Evolutionary conservation across 1,139 yeast species (phyloP).

Genomic region (Blastobotrys aristatus): DNA sequence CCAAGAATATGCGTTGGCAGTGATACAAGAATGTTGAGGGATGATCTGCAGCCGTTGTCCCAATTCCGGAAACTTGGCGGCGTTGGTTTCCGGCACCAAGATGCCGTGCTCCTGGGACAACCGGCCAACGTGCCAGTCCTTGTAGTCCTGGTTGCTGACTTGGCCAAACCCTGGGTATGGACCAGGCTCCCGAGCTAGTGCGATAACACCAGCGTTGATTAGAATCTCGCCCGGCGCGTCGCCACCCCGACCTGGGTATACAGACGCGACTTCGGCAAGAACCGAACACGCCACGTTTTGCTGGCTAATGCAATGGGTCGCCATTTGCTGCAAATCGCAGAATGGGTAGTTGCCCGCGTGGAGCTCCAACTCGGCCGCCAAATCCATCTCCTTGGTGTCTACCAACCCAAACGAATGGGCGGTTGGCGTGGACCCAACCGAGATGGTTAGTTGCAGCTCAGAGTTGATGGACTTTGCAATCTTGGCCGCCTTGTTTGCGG

Average conservation of each 20-base stretch:
- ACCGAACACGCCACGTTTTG: conserved; percentile 52
- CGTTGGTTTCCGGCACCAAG: conserved; percentile 46
- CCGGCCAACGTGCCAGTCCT: conserved; percentile 48
- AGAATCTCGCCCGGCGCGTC: conserved; percentile 53
- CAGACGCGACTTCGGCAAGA: conserved; percentile 59
- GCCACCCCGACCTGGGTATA: conserved; percentile 51
- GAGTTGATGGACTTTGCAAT: conserved; percentile 29
- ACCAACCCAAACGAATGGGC: conserved; percentile 52
- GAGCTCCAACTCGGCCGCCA: conserved; percentile 47
- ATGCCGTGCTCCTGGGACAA: conserved; percentile 57
- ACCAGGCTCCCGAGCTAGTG: conserved; percentile 58
- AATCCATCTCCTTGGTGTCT: conserved; percentile 31
- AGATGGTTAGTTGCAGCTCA: conserved; percentile 39
- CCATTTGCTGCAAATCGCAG: conserved; percentile 69
- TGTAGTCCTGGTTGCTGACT: conserved; percentile 39
- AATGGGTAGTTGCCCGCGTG: conserved; percentile 78
- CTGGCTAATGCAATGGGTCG: conserved; percentile 53
- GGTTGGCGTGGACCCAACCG: conserved; percentile 82
- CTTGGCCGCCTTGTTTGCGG: conserved; percentile 53
- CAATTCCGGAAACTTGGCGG: conserved; percentile 37
- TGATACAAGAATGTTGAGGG: conserved; percentile 75
- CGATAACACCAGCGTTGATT: conserved; percentile 68
- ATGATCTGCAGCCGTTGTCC: conserved; percentile 53
- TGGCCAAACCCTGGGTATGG: conserved; percentile 46
- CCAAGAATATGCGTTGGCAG: conserved; percentile 60